Evolutionary conservation across 1,139 yeast genomes (phyloP), one percentile per base, ranked within the genome.

Genomic region (Yamadazyma jaroonii): DNA sequence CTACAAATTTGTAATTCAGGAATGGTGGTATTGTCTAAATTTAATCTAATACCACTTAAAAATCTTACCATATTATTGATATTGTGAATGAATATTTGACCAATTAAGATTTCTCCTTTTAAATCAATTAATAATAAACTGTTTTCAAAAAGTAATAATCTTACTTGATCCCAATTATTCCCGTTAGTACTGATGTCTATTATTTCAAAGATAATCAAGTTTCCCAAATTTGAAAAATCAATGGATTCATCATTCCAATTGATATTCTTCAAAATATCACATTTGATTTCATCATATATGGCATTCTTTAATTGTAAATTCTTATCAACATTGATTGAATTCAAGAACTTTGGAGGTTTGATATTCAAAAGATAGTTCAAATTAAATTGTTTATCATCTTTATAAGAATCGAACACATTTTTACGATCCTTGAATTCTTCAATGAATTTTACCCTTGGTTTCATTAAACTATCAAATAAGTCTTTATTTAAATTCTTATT

Each of bases 1-100:
- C 68, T 63, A 25, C 54, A 50, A 2, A 77, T 41, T 28, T 61
- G 67, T n/a, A 77, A 45, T 44, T 76, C 80, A 0, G 80, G 78
- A 6, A 73, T 48, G 4, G 61, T 50, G n/a, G 66, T 59, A 24
- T 64, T 65, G 10, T 66, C 57, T 29, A 74, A 59, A 41, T 64
- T 67, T 10, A 77, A 46, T 4, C 61, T 52, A 9, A 75, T 48
- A 0, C 63, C 57, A 24, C 53, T 51, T 1, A 50, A 50, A 5
- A 53, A 43, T 21, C 56, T 48, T 23, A 56, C 55, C 36, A 60
- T 48, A 37, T 57, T 55, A n/a, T 47, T 27, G 14, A 75, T 60
- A 39, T 74, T 77, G 13, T 42, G 32, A 3, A 53, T 37, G 3
- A 44, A 38, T 6, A 59, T 45, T 43, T 52, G 61, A 1, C 79